These are phyloP conservation scores for Pelargonium cotyledonis DNA, from an alignment of 441 rosid species.

Conservation along the genomic window DNA sequence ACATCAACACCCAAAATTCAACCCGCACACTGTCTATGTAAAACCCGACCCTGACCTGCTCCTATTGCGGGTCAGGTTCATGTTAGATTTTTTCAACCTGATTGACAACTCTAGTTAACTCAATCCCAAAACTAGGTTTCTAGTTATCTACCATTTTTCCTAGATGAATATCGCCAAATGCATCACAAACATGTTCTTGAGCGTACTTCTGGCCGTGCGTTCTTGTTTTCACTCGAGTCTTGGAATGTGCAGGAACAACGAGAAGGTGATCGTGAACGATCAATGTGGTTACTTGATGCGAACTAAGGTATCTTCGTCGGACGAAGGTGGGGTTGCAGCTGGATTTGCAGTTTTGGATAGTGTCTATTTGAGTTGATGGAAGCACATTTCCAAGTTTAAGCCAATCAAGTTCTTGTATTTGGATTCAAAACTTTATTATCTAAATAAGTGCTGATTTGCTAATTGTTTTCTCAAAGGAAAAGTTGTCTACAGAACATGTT, in stretches of 20 bases:
- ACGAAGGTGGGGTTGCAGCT: slow-evolving; percentile 96
- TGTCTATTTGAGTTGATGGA: slow-evolving; percentile 57
- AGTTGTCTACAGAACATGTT: too few species aligned
- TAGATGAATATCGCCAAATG: not conserved
- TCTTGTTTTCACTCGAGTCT: slow-evolving; percentile 5
- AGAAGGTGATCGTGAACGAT: slow-evolving; percentile 65
- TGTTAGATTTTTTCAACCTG: too few species aligned
- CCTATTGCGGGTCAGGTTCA: too few species aligned
- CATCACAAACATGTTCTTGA: not conserved
- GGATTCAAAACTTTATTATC: slow-evolving; percentile 1
- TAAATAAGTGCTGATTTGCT: too few species aligned
- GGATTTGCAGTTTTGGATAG: slow-evolving; percentile 94
- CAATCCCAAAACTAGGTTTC: not conserved
- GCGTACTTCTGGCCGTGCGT: not conserved
- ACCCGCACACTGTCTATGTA: too few species aligned
- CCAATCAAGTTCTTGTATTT: not conserved
- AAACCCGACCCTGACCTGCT: too few species aligned
- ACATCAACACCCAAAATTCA: too few species aligned
- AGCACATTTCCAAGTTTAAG: slow-evolving; percentile 9
- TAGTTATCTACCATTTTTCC: too few species aligned
- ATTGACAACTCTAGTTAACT: too few species aligned
- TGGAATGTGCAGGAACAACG: slow-evolving; percentile 67
- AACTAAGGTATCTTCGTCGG: slow-evolving; percentile 83
- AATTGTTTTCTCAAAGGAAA: too few species aligned
- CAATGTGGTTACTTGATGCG: slow-evolving; percentile 86